Evolutionary conservation across 208 protist species (phyloP), one percentile per base, ranked within the genome.

Genomic region (Kentomonas sorsogonicus): DNA sequence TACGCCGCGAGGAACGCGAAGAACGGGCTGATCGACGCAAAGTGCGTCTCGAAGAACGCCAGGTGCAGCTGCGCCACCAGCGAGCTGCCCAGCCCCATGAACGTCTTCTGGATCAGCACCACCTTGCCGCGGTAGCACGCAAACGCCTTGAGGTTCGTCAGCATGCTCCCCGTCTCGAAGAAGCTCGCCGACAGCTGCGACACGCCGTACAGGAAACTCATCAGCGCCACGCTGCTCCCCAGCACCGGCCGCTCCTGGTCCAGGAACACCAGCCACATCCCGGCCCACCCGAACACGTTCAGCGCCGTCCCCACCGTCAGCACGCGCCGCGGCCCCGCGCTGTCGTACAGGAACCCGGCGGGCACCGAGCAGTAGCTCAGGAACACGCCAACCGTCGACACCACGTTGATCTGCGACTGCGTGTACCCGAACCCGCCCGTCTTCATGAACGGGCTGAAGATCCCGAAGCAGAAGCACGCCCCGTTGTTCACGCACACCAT

Each of bases 331-430:
- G 85, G 85, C 9, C 85, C 85, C 16, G 72, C 72, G 20, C 36
- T 38, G 51, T 92, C 85, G 67, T 82, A 92, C 44, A 92, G 50
- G 48, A 81, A 87, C 2, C 85, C 85, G 4, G 81, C 88, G 4
- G 85, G 85, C 30, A 92, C 50, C 9, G 85, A 92, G 51, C 89
- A 88, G 69, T 89, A 93, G 60, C 81, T 89, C 30, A 89, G 69
- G 5, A 92, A 53, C 13, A 87, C 79, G 15, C 85, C 85, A 1
- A 86, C 69, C 10, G 85, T 92, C 3, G 81, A 83, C 1, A 92
- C 66, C 3, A 71, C 34, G 48, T 81, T 86, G 1, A 93, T 57
- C 52, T 89, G 43, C 10, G 73, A 74, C 44, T 89, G 79, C 33
- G 51, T 85, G 57, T 80, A 87, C 13, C 59, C 47, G 53, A 87